Evolutionary conservation across 228 moss, liverwort and hornwort genomes (phyloP).

Genomic region (Sphagnum magellanicum): DNA sequence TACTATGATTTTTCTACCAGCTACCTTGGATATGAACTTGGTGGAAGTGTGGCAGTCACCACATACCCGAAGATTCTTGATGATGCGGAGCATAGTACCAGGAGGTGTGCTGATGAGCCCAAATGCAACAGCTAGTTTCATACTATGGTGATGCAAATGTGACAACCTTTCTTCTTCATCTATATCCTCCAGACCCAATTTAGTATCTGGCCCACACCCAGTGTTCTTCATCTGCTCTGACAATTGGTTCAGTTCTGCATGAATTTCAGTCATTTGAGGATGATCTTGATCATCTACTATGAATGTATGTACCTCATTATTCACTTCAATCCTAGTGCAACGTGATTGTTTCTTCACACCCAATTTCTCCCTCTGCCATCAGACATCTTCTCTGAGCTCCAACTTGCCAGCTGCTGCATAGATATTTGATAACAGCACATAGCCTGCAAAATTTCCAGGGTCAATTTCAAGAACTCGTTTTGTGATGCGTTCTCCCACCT

Average conservation of each 20-base stretch:
- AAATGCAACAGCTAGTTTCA: constrained; percentile 2
- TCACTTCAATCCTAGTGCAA: constrained; percentile 1
- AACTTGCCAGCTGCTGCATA: constrained; percentile 5
- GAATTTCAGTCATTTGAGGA: neutral
- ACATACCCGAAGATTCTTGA: constrained; percentile 2
- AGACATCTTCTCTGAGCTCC: neutral
- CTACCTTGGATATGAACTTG: constrained; percentile 1
- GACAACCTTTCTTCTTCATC: neutral
- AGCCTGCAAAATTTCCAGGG: neutral
- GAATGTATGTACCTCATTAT: constrained; percentile 4
- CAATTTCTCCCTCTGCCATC: neutral
- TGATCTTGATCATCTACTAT: constrained; percentile 1
- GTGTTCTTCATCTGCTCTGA: constrained; percentile 3
- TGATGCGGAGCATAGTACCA: neutral
- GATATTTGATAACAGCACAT: constrained; percentile 3
- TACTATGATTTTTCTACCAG: constrained; percentile 1
- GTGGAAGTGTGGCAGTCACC: constrained; percentile 4
- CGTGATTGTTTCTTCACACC: constrained; percentile 1
- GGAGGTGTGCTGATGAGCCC: constrained; percentile 4
- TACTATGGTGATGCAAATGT: neutral
- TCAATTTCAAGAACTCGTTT: constrained; percentile 1
- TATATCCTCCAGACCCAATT: neutral
- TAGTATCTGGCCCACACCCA: neutral
- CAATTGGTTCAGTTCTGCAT: neutral
- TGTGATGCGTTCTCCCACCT: constrained; percentile 5